These are phyloP conservation scores for Porogramme epimiltina DNA, from an alignment of 1,284 basidiomycete species.

Conservation along the genomic window DNA sequence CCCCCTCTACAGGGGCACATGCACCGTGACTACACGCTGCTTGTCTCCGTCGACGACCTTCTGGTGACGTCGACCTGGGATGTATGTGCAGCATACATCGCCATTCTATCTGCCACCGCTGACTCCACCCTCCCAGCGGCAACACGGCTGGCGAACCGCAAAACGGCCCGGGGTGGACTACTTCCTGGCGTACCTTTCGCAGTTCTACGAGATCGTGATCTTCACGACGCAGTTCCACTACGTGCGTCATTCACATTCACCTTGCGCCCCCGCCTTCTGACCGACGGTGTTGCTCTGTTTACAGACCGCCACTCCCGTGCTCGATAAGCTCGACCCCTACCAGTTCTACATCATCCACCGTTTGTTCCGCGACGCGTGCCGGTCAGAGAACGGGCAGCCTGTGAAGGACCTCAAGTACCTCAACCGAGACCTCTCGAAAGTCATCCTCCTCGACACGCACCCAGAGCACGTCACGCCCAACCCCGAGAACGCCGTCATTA, in stretches of 20 bases:
- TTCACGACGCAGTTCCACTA: constrained; percentile 93
- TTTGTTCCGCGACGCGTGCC: constrained; percentile 89
- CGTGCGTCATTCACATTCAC: constrained; percentile 49
- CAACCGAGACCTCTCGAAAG: constrained; percentile 92
- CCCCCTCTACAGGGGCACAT: constrained; percentile 84
- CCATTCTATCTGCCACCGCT: neutral
- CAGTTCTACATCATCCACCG: constrained; percentile 88
- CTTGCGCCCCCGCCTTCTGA: constrained; percentile 1
- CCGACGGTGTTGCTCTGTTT: constrained; percentile 1
- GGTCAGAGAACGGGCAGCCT: constrained; percentile 75
- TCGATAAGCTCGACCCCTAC: constrained; percentile 95
- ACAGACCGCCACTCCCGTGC: constrained; percentile 86
- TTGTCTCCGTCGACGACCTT: constrained; percentile 92
- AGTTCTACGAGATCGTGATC: constrained; percentile 97
- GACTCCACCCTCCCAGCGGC: constrained; percentile 51
- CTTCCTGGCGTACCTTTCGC: constrained; percentile 94
- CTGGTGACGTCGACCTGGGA: constrained; percentile 94
- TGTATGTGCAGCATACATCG: constrained; percentile 52
- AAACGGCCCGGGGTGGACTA: constrained; percentile 97
- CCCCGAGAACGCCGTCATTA: constrained; percentile 87
- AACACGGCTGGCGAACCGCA: constrained; percentile 88
- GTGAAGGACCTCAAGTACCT: constrained; percentile 94
- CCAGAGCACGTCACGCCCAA: constrained; percentile 79
- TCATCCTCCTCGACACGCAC: constrained; percentile 87
- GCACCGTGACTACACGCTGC: constrained; percentile 89